These are phyloP conservation scores for Pyrenophora graminea DNA, from an alignment of 2,329 filamentous ascomycete genomes.

Conservation along the genomic window DNA sequence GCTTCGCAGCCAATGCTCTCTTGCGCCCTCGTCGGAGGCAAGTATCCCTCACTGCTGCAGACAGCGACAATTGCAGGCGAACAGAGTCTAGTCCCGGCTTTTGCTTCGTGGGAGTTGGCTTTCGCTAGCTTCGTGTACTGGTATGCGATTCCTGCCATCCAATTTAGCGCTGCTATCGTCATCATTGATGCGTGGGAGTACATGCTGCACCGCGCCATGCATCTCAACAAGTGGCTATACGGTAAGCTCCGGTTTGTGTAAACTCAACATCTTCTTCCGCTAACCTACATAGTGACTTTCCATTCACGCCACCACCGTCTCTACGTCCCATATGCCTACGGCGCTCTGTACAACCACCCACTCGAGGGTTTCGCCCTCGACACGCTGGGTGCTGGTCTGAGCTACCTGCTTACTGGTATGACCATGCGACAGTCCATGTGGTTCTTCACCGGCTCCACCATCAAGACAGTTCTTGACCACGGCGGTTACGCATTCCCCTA, in stretches of 20 bases:
- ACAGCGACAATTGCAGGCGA: slow-evolving; percentile 59
- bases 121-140: slow-evolving; percentile 80
- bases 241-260: slow-evolving; percentile 60
- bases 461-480: slow-evolving; percentile 98
- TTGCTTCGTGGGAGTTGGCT: slow-evolving; percentile 80
- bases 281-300: slow-evolving; percentile 67
- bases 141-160: slow-evolving; percentile 72
- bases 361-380: slow-evolving; percentile 93
- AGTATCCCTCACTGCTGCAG: slow-evolving; percentile 73
- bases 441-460: slow-evolving; percentile 85
- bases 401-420: slow-evolving; percentile 81
- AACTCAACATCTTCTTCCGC: background rate
- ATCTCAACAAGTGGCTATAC: slow-evolving; percentile 96
- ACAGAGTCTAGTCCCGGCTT: slow-evolving; percentile 64
- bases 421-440: slow-evolving; percentile 82
- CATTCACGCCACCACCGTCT: slow-evolving; percentile 95
- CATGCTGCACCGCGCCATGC: slow-evolving; percentile 94
- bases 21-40: slow-evolving; percentile 75
- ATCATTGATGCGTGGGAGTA: slow-evolving; percentile 98
- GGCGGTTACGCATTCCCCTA: slow-evolving; percentile 95
- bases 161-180: slow-evolving; percentile 74
- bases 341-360: slow-evolving; percentile 95
- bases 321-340: slow-evolving; percentile 96
- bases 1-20: slow-evolving; percentile 73
- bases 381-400: slow-evolving; percentile 82